Conservation (phyloP, 495 filamentous ascomycete genomes). For the Alectoria sarmentosa region DNA sequence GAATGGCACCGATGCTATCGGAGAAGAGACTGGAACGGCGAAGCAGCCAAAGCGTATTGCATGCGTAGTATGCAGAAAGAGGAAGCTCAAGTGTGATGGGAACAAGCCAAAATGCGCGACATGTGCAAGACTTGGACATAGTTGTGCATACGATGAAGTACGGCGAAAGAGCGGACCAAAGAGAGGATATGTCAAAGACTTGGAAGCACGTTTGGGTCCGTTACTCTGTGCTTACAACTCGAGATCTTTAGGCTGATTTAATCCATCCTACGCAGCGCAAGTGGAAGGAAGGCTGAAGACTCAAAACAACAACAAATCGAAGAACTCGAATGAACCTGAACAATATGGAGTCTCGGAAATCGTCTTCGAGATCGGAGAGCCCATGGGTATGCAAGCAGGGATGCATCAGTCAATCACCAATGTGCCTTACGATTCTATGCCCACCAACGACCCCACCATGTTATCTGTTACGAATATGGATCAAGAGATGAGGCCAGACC, state of each 20-base stretch:
- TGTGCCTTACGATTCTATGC: conserved; percentile 24
- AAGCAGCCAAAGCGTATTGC: conserved; percentile 90
- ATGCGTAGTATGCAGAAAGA: conserved; percentile 91
- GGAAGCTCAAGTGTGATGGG: conserved; percentile 78
- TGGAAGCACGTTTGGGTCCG: conserved; percentile 89
- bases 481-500: conserved; percentile 16
- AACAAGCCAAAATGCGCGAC: conserved; percentile 81
- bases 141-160: conserved; percentile 92
- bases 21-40: conserved; percentile 53
- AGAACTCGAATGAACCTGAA: conserved; percentile 26
- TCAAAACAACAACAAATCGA: conserved; percentile 24
- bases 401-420: conserved; percentile 21
- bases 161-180: conserved; percentile 97
- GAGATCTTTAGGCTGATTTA: not conserved
- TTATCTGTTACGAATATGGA: conserved; percentile 27
- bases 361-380: not conserved
- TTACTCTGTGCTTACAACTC: not conserved
- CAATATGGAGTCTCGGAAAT: conserved; percentile 25
- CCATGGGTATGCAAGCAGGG: conserved; percentile 5
- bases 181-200: conserved; percentile 93
- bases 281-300: conserved; percentile 78
- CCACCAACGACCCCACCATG: conserved; percentile 26
- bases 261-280: conserved; percentile 56
- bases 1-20: conserved; percentile 26
- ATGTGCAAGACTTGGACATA: conserved; percentile 80